Base-by-base conservation (phyloP, 2,329 filamentous ascomycete species). In the Didymella sp. region DNA sequence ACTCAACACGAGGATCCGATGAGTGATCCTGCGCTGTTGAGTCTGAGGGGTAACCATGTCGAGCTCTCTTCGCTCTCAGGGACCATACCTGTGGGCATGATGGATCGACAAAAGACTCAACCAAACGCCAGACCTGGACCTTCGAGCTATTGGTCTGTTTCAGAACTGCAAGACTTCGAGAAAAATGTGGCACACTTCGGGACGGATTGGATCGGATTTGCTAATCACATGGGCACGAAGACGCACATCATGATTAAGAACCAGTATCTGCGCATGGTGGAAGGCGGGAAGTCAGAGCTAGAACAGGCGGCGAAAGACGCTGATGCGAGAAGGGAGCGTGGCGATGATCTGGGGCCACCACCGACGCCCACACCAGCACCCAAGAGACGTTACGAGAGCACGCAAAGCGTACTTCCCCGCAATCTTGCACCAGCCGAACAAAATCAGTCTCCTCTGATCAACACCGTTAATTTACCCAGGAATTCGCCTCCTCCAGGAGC, bases 61-160 rank as follows among this genome's bases (percentile, higher is more conserved):
- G 54, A 57, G 19, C 31, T 52, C 3, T 44, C 54, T 13, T 27
- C 56, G 9, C 45, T 54, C 11, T 38, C 56, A 8, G 51, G 56
- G n/a, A 50, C 54, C 13, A 60, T 70, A 17, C 46, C 64, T 33
- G 53, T 72, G 59, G 54, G 62, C 19, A 71, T 78, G 35, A 72
- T 74, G 33, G 75, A 75, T 38, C 72, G 75, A 50, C 73, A 72
- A 31, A 74, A 68, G 45, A 44, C 61, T 40, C 67, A 71, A 44
- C 58, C 71, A 8, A 64, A 60, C 13, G 77, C 77, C 31, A 84
- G 87, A 63, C 80, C 81, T 21, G 87, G 88, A 62, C 86, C 89
- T 13, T 92, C 89, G 1, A 94, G 90, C 74, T 95, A 95, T 74
- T 95, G 91, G 91, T 94, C 90, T 68, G 90, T 94, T 21, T 89